Percentiles rank a stretch among this genome's conserved stretches.
Evolutionary conservation across 2,329 filamentous ascomycete genomes (phyloP).

Genomic region (Cephalotrichum gorgonifer): DNA sequence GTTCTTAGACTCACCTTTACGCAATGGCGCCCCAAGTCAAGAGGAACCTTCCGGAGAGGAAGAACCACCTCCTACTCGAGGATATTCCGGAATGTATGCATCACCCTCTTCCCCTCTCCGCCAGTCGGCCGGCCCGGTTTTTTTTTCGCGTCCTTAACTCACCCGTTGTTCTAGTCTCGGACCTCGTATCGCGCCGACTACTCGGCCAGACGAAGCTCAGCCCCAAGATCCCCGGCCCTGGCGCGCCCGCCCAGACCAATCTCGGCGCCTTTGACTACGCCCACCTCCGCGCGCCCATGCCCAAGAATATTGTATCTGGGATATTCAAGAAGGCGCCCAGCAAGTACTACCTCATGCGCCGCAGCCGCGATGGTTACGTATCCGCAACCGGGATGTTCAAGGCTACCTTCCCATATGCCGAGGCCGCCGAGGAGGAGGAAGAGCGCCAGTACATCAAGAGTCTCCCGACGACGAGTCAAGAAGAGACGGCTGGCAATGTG

Average conservation of each 20-base stretch:
- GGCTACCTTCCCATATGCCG: conserved; percentile 73
- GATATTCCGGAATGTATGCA: conserved; percentile 35
- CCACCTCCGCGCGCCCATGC: conserved; percentile 83
- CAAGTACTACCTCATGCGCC: conserved; percentile 94
- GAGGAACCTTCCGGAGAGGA: conserved; percentile 42
- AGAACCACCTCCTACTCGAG: conserved; percentile 53
- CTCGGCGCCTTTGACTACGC: conserved; percentile 90
- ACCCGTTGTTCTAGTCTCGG: conserved; percentile 40
- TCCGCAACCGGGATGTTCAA: conserved; percentile 91
- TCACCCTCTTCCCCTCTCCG: neutral
- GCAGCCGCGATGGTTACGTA: conserved; percentile 74
- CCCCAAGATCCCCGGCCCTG: conserved; percentile 67
- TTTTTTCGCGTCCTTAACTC: conserved; percentile 1
- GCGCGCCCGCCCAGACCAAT: conserved; percentile 61
- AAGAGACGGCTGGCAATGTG: conserved; percentile 93
- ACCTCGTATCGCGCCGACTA: conserved; percentile 73
- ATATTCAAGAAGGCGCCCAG: conserved; percentile 86
- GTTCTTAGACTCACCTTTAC: neutral
- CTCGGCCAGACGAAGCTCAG: conserved; percentile 87
- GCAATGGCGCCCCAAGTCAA: conserved; percentile 18
- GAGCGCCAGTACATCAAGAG: conserved; percentile 81
- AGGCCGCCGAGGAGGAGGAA: conserved; percentile 58
- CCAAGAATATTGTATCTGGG: conserved; percentile 82
- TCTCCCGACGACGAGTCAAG: conserved; percentile 67
- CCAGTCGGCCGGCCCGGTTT: too few relatives aligned